phyloP scores from a whole-genome alignment of 805 yeast species.

The Zygosaccharomyces bailii region DNA sequence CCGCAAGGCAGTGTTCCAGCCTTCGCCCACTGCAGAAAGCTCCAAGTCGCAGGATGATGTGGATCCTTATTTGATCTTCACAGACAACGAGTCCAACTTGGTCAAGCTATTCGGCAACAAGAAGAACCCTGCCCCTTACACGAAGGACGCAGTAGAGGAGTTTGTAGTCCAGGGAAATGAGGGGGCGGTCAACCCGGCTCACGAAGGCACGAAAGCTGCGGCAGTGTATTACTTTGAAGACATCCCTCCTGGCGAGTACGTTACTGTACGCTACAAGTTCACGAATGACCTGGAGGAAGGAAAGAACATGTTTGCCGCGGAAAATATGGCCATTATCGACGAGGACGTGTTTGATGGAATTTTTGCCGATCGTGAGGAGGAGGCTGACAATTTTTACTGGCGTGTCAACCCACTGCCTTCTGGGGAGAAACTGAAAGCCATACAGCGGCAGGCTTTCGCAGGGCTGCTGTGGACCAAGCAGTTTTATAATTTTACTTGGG shows the following conservation, averaged over 20 bases:
- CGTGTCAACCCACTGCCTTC: conserved; percentile 81
- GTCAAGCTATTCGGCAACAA: conserved; percentile 60
- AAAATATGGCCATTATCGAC: conserved; percentile 48
- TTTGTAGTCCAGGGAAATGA: conserved; percentile 54
- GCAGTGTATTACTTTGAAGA: conserved; percentile 80
- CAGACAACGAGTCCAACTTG: conserved; percentile 85
- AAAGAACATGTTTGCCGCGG: conserved; percentile 27
- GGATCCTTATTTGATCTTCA: conserved; percentile 73
- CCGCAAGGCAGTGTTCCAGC: conserved; percentile 67
- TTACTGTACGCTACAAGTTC: conserved; percentile 75
- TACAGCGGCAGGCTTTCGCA: conserved; percentile 92
- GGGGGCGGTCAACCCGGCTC: conserved; percentile 64
- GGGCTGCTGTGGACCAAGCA: conserved; percentile 94
- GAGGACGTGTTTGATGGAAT: conserved; percentile 70
- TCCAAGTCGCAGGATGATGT: conserved; percentile 47
- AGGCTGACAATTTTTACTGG: conserved; percentile 93
- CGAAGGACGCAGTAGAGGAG: conserved; percentile 92
- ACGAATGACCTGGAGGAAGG: conserved; percentile 37
- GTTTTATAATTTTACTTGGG: conserved; percentile 80
- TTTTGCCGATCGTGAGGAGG: conserved; percentile 70
- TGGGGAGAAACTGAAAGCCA: conserved; percentile 70
- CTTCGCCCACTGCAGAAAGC: conserved; percentile 53
- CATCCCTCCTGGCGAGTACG: conserved; percentile 83
- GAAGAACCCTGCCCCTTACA: conserved; percentile 53
- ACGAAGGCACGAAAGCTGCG: conserved; percentile 75